Percentiles rank a stretch among this genome's conserved stretches.
phyloP scores from a whole-genome alignment of 176 grass and related monocot genomes.

The Stipa capillata region DNA sequence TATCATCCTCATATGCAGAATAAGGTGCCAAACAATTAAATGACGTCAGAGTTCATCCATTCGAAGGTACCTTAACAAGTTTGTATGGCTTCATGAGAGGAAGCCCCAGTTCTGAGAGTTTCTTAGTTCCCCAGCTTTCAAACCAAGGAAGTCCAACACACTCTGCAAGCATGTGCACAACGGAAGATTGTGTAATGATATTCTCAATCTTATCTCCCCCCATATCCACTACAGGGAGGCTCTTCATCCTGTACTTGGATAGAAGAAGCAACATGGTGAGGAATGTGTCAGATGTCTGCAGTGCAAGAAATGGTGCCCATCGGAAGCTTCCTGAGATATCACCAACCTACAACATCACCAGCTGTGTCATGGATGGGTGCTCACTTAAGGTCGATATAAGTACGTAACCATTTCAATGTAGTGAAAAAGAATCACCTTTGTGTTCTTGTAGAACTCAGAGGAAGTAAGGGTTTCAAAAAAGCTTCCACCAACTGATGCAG shows the following conservation, averaged over 20 bases:
- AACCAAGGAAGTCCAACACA: slow-evolving; percentile 93
- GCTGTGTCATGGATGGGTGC: not conserved
- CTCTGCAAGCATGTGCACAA: slow-evolving; percentile 95
- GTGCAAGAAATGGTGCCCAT: slow-evolving; percentile 96
- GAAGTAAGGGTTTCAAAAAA: slow-evolving; percentile 90
- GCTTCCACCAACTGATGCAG: slow-evolving; percentile 58
- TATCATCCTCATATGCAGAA: not conserved
- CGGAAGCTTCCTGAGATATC: slow-evolving; percentile 88
- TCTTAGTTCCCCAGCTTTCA: slow-evolving; percentile 90
- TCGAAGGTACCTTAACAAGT: slow-evolving; percentile 61
- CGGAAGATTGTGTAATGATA: slow-evolving; percentile 83
- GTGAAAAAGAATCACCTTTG: slow-evolving; percentile 56
- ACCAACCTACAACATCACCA: slow-evolving; percentile 38
- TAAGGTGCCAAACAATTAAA: not conserved
- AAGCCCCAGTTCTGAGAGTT: slow-evolving; percentile 63
- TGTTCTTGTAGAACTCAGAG: slow-evolving; percentile 97
- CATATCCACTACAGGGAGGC: slow-evolving; percentile 83
- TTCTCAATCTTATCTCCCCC: slow-evolving; percentile 88
- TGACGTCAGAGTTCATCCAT: not conserved
- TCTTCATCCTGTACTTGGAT: slow-evolving; percentile 98
- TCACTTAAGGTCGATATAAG: not conserved
- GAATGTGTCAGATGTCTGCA: slow-evolving; percentile 89
- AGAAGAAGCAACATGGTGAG: slow-evolving; percentile 91
- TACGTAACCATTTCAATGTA: not conserved
- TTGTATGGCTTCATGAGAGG: slow-evolving; percentile 67